Evolutionary conservation across 2,329 filamentous ascomycete species (phyloP).

Genomic region (Fusarium beomiforme): DNA sequence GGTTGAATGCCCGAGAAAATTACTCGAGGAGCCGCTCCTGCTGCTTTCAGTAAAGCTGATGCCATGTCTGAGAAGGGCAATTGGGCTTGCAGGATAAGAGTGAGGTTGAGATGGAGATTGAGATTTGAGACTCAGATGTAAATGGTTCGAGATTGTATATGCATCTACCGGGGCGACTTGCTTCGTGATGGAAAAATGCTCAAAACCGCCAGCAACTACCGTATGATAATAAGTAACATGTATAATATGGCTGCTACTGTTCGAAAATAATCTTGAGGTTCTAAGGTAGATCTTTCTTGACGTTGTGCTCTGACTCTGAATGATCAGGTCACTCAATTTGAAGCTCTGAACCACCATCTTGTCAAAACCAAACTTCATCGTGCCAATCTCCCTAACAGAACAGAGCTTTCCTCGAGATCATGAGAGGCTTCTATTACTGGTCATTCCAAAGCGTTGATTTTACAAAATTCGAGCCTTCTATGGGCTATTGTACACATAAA

Average conservation of each 20-base stretch:
- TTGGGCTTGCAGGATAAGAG: not conserved
- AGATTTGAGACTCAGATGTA: not conserved
- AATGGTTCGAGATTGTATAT: constrained; percentile 28
- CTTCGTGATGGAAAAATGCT: not conserved
- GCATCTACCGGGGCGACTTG: constrained; percentile 38
- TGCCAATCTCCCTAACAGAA: not conserved
- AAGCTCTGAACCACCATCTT: not conserved
- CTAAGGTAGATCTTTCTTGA: not conserved
- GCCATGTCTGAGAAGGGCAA: not conserved
- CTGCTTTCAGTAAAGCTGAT: constrained; percentile 13
- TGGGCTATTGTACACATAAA: constrained; percentile 41
- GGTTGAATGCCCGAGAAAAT: constrained; percentile 98
- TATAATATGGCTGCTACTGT: accelerated
- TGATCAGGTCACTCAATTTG: not conserved
- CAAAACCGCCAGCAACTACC: not conserved
- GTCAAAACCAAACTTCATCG: not conserved
- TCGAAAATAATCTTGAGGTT: not conserved
- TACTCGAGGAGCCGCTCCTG: constrained; percentile 50
- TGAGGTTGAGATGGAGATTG: not conserved
- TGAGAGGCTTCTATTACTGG: not conserved
- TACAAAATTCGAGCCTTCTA: constrained; percentile 36
- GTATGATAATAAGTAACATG: not conserved
- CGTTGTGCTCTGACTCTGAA: not conserved
- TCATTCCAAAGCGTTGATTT: constrained; percentile 29
- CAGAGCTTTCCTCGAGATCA: no score